Conservation (phyloP, 2,329 filamentous ascomycete genomes). For the Epichloe glyceriae region DNA sequence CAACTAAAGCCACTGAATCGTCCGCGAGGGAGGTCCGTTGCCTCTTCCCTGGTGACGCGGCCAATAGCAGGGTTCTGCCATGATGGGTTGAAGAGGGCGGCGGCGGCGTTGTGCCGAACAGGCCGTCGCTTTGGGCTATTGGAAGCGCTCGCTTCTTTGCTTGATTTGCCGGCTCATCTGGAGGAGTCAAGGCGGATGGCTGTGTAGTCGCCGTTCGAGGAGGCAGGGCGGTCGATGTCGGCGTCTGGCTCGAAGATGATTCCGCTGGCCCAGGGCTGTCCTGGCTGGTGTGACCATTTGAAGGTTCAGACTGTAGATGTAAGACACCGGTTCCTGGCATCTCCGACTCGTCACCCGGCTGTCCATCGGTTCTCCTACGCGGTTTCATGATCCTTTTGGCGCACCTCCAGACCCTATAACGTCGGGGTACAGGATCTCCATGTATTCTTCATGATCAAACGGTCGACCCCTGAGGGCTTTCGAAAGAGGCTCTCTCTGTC, state of each 20-base stretch:
- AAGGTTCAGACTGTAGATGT: conserved; percentile 27
- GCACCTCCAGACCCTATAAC: conserved; percentile 47
- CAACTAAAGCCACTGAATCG: conserved; percentile 2
- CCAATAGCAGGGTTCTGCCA: conserved; percentile 18
- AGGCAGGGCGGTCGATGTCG: conserved; percentile 22
- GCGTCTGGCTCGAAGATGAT: conserved; percentile 18
- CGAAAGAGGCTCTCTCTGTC: conserved; percentile 43
- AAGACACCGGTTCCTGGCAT: conserved; percentile 35
- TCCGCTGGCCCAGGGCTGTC: conserved; percentile 15
- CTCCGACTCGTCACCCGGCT: conserved; percentile 32
- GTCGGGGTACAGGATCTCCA: conserved; percentile 48
- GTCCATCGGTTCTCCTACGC: conserved; percentile 33
- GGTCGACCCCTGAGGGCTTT: conserved; percentile 42
- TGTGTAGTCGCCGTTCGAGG: conserved; percentile 26
- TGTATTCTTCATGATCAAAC: conserved; percentile 47
- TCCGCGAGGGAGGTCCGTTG: conserved; percentile 19
- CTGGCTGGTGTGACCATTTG: conserved; percentile 11
- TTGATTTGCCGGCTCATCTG: conserved; percentile 35
- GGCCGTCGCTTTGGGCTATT: conserved; percentile 6
- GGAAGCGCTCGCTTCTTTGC: conserved; percentile 29
- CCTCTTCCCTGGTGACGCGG: conserved; percentile 20
- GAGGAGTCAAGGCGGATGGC: conserved; percentile 38
- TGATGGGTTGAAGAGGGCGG: conserved; percentile 15
- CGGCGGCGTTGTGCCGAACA: conserved; percentile 12
- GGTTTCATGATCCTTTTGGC: conserved; percentile 45